Base-by-base conservation (phyloP, 495 filamentous ascomycete species). In the Letharia columbiana region DNA sequence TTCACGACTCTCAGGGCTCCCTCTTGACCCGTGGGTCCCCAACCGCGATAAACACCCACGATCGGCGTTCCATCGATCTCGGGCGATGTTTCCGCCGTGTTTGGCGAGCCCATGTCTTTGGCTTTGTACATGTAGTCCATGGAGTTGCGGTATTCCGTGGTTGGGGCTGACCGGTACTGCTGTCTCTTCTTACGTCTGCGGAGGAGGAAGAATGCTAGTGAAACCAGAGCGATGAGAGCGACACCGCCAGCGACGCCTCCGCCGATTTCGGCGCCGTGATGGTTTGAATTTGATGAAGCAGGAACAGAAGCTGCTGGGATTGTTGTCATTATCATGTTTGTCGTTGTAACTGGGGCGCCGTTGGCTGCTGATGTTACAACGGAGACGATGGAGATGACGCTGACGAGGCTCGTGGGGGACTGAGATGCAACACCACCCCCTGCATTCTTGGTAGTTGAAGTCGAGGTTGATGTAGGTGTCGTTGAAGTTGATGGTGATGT, bases 61-160 rank as follows among this genome's bases (percentile, higher is more conserved):
- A 56, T 56, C 31, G 52, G 52, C 17, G 52, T 56, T 0, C 52
- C 52, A 31, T 56, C 52, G 52, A 56, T 56, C 52, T 56, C 52
- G 15, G 52, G 52, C 5, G 28, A 35, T 13, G 50, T 54, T 13
- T 54, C 50, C 23, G 50, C 50, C 23, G 50, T 54, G 17, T 35
- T 1, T 3, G 52, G 52, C 4, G 52, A 56, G 28, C 31, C 31
- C 52, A 56, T 56, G 31, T 56, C 52, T 13, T 56, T 56, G 28
- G 28, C 2, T 56, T 56, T 56, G 31, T 56, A 56, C 52, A 56
- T 56, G 52, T 56, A 56, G 28, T 56, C 52, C 52, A 56, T 35
- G 13, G 52, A 56, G 3, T 56, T 56, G 52, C 52, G 52, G 52
- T 54, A 31, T 1, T 56, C 52, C 5, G 28, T 1, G 12, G 52